Percentiles rank a stretch among this genome's conserved stretches.
Evolutionary conservation across 1,284 basidiomycete genomes (phyloP).

Genomic region (Butyriboletus regius): DNA sequence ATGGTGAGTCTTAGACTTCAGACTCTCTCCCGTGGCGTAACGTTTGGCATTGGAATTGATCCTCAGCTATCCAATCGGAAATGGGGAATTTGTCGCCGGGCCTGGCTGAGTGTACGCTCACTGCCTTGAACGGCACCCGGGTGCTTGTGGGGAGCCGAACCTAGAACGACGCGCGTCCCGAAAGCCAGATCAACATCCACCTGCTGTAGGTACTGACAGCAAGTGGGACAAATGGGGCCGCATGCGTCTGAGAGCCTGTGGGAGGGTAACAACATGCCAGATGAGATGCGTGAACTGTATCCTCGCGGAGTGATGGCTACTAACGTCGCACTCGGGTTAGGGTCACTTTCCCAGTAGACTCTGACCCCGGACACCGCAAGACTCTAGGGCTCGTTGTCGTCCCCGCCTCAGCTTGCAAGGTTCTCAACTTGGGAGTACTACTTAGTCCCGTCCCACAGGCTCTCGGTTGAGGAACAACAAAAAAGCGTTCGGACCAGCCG

Average conservation of each 20-base stretch:
- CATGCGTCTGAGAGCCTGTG: no score
- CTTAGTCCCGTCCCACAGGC: background rate
- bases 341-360: slow-evolving; percentile 2
- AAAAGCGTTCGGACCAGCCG: background rate
- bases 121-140: no score
- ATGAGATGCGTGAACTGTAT: background rate
- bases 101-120: no score
- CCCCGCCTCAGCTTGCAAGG: background rate
- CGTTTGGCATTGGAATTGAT: background rate
- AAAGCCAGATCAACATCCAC: no score
- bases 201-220: no score
- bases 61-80: slow-evolving; percentile 6
- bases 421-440: background rate
- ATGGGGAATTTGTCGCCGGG: slow-evolving; percentile 4
- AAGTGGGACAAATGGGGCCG: no score
- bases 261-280: no score
- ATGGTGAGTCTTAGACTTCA: background rate
- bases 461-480: background rate
- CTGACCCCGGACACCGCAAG: slow-evolving; percentile 22
- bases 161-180: no score
- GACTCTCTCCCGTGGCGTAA: background rate
- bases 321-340: no score
- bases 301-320: background rate
- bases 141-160: no score
- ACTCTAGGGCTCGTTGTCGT: background rate